Evolutionary conservation across 805 yeast species (phyloP).

Genomic region (Groenewaldozyma tartarivorans): DNA sequence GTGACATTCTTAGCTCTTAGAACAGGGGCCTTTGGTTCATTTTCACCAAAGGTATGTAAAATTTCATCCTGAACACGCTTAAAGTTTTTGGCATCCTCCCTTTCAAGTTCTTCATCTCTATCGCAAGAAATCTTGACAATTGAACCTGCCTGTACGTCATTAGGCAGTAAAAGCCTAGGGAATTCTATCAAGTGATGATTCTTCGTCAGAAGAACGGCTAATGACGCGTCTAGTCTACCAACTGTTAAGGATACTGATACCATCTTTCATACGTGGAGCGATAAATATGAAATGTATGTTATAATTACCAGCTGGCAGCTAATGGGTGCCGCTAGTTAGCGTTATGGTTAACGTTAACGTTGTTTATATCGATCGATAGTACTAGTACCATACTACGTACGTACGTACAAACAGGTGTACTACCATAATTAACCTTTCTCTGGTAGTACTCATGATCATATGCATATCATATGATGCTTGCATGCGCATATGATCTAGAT

Average conservation of each 20-base stretch:
- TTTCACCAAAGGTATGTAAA: slow-evolving; percentile 58
- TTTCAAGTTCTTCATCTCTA: slow-evolving; percentile 60
- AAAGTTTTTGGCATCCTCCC: slow-evolving; percentile 48
- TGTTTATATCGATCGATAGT: too few relatives aligned
- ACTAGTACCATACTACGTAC: too few relatives aligned
- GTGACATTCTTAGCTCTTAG: slow-evolving; percentile 69
- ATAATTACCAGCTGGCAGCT: too few relatives aligned
- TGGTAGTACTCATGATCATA: too few relatives aligned
- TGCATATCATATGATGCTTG: too few relatives aligned
- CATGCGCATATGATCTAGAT: too few relatives aligned
- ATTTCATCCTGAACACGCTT: slow-evolving; percentile 64
- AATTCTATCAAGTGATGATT: slow-evolving; percentile 94
- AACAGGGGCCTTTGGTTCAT: slow-evolving; percentile 62
- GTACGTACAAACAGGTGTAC: too few relatives aligned
- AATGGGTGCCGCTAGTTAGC: too few relatives aligned
- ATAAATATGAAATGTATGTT: slow-evolving; percentile 1
- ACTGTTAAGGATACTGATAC: slow-evolving; percentile 90
- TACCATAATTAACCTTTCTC: too few relatives aligned
- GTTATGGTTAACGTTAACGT: too few relatives aligned
- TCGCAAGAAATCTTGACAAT: slow-evolving; percentile 80
- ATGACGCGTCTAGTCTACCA: slow-evolving; percentile 90
- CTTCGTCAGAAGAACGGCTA: slow-evolving; percentile 80
- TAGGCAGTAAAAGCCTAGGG: slow-evolving; percentile 89
- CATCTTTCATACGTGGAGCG: slow-evolving; percentile 31
- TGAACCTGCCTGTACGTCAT: slow-evolving; percentile 85